Evolutionary conservation across 768 basidiomycete species (phyloP), one percentile per base, ranked within the genome.

Genomic region (Pisolithus marmoratus): DNA sequence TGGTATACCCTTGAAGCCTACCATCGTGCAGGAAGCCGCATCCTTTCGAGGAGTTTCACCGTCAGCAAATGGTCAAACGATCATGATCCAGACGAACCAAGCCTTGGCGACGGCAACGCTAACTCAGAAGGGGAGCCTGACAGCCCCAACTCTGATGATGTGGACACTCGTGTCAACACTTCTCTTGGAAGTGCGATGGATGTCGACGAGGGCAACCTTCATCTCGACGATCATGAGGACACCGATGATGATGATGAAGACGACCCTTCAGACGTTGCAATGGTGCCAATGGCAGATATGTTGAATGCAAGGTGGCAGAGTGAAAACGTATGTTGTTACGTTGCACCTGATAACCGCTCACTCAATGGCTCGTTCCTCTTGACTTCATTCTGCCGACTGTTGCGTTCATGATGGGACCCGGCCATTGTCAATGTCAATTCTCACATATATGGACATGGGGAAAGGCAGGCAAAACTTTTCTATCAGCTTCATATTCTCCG

Each of bases 261-360:
- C 19, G 79, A 82, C 52, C 70, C 79, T 6, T 75, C 77, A 9
- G 82, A 87, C 55, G 82, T 90, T 9, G 83, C 88, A 3, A 94
- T 98, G 93, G 88, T 97, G 4, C 94, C 95, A 0, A 83, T 98
- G 73, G 96, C 96, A 3, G 96, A 99, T 68, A 83, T 98, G 73
- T 72, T 99, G 46, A 99, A 99, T 61, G 96, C 95, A 11, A 80
- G 84, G 49, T 90, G 82, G 65, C 85, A 81, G 8, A 79, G 79
- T 37, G 87, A 93, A 65, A 98, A 97, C 56, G 94, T 92, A 60
- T 55, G 84, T 41, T 19, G n/a, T 31, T 22, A 14, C 22, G 4
- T 29, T 31, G 20, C 34, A 8, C 23, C 5, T 34, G 8, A 17
- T 36, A 8, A 7, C 5, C 2, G 37, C 19, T 12, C 12, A 12